Base-by-base conservation (phyloP, 23 red algal genomes). In the Pyropia yezoensis region DNA sequence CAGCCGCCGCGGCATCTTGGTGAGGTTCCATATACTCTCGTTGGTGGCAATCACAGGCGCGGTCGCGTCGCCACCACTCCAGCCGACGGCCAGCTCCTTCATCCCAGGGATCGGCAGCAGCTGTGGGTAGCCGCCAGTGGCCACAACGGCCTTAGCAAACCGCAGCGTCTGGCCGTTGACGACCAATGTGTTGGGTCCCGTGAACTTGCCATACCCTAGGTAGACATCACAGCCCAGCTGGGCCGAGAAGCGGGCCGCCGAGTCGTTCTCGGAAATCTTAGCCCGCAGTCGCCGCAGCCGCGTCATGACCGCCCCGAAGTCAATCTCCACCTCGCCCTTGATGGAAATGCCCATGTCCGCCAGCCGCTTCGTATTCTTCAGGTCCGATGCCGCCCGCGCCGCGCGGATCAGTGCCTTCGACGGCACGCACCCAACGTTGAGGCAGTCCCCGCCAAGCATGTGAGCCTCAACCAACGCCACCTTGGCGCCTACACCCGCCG, bases 391-490 rank as follows among this genome's bases (percentile, higher is more conserved):
- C 32, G 28, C 63, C 50, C 30, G 18, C 2, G 72, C 65, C n/a
- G 67, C 54, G 54, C 68, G 65, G 19, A 76, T 14, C 34, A 87
- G 71, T 14, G 60, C 29, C 74, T 87, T 87, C 2, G 72, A 75
- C 21, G 82, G 82, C n/a, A 87, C 61, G 45, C 82, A 87, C 28
- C 82, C 82, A 15, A 78, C 62, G 29, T 87, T 87, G 19, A 87
- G 54, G 65, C 82, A 87, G 70, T 72, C 71, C 18, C 82, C 82
- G 17, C 82, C 82, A 21, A 87, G 50, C 19, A 67, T 49, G 32
- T 47, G 53, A 15, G 34, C 54, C 61, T 87, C 82, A 7, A 76
- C 52, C 49, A 87, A 28, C 39, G 70, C 82, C 54, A 87, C 82
- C 27, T 66, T 62, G 18, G 82, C 82, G 19, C 82, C 82, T 4